phyloP scores from a whole-genome alignment of 2,329 filamentous ascomycete species.

The Ophiostoma australiae region DNA sequence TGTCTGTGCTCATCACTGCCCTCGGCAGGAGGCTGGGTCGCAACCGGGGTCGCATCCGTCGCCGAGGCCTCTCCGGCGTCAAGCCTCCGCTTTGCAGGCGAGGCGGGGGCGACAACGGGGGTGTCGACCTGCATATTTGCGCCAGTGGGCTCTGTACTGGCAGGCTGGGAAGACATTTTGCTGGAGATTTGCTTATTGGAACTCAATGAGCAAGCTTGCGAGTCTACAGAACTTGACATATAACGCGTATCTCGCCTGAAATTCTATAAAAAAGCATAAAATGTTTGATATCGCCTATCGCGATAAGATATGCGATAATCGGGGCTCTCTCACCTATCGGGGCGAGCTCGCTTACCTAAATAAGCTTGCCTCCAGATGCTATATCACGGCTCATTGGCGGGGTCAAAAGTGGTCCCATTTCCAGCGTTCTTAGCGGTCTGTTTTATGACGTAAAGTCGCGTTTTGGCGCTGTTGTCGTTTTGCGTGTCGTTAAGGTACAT shows the following conservation, averaged over 20 bases:
- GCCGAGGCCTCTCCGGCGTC: background rate
- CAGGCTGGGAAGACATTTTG: constrained; percentile 17
- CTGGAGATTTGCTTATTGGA: background rate
- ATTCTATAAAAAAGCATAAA: constrained; percentile 15
- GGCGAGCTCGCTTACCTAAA: background rate
- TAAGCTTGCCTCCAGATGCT: background rate
- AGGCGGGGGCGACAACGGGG: constrained; percentile 3
- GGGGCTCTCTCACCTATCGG: background rate
- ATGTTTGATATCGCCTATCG: constrained; percentile 13
- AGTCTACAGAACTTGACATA: background rate
- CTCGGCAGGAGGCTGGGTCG: background rate
- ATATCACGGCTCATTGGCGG: no score
- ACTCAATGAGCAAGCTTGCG: background rate
- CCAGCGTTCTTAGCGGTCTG: no score
- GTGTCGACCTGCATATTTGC: constrained; percentile 11
- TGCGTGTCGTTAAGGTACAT: no score
- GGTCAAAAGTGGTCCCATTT: no score
- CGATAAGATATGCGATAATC: constrained; percentile 15
- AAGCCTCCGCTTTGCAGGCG: constrained; percentile 21
- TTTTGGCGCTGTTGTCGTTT: no score
- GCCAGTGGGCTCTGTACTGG: background rate
- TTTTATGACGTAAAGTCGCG: no score
- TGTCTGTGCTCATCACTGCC: constrained; percentile 33
- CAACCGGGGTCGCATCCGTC: background rate
- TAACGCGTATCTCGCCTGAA: background rate